Percentiles rank a stretch among this genome's conserved stretches.
Evolutionary conservation across 768 basidiomycete genomes (phyloP).

Genomic region (Hemileccinum rubropunctum): DNA sequence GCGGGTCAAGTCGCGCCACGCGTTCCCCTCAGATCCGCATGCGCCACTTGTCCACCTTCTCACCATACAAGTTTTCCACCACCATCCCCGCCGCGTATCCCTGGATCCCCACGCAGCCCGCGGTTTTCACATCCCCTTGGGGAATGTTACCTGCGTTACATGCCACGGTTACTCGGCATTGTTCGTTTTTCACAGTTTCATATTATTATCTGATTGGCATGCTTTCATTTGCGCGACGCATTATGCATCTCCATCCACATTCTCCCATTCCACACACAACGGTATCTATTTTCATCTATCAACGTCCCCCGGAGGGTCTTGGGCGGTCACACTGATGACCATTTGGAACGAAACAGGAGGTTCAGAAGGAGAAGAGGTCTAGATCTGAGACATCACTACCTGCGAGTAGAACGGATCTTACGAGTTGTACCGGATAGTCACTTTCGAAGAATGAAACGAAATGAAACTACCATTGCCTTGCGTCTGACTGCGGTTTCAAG

Average conservation of each 20-base stretch:
- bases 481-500: background rate
- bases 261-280: constrained; percentile 21
- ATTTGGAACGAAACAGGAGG: constrained; percentile 9
- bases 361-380: constrained; percentile 10
- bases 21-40: constrained; percentile 20
- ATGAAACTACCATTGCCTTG: constrained; percentile 36
- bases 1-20: constrained; percentile 26
- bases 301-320: constrained; percentile 26
- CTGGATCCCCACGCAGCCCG: constrained; percentile 21
- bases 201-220: constrained; percentile 30
- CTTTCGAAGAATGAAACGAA: constrained; percentile 42
- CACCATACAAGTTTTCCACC: constrained; percentile 8
- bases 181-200: constrained; percentile 18
- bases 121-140: constrained; percentile 8
- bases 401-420: constrained; percentile 19
- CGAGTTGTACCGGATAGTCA: constrained; percentile 23
- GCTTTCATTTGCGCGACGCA: constrained; percentile 20
- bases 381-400: constrained; percentile 13
- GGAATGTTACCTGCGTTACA: constrained; percentile 3
- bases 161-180: constrained; percentile 8
- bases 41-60: constrained; percentile 18
- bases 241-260: constrained; percentile 31
- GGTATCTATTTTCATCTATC: constrained; percentile 32
- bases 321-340: constrained; percentile 11
- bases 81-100: constrained; percentile 8